Base-by-base conservation (phyloP, 2,329 filamentous ascomycete genomes). In the Claviceps sp. region DNA sequence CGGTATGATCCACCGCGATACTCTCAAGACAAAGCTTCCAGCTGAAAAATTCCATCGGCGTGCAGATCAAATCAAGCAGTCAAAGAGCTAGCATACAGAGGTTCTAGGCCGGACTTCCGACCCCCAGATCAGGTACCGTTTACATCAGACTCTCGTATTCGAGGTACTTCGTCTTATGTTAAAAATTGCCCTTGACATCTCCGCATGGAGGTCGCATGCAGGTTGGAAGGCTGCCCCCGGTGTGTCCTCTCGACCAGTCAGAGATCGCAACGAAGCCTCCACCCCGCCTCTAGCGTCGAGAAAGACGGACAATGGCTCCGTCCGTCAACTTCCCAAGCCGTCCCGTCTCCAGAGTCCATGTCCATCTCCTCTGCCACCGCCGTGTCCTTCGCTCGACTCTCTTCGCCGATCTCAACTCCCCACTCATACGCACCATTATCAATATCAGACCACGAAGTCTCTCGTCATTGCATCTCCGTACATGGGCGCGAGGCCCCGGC, bases 401-500 rank as follows among this genome's bases (percentile, higher is more conserved):
- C 36, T 41, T n/a, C 30, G 30, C 42, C 34, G 14, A 13, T 24
- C 34, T 26, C 26, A n/a, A 41, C 24, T 30, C 34, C 45, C 38
- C 30, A 18, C 41, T 4, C 34, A 3, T 45, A 45, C 48, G 36
- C 26, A 26, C 43, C 26, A 14, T 34, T 11, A 34, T 34, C 11
- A 34, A 34, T 16, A 38, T n/a, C 43, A 18, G 24, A 20, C 22
- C 18, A 43, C 26, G 16, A 24, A 18, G 47, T 40, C 48, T 20
- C 45, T 43, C 47, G 48, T 50, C 47, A 30, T 14, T 45, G 44
- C 16, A 49, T 40, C 24, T 56, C 62, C 57, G 63, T 67, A 65
- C 65, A 74, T 74, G 71, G 67, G 70, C 66, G 66, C 64, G 62
- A 61, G 54, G 61, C 64, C 66, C 66, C 65, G 66, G 62, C 63